Evolutionary conservation across 192 early-diverging fungal genomes (phyloP).

Genomic region (Gaertneriomyces sp.): DNA sequence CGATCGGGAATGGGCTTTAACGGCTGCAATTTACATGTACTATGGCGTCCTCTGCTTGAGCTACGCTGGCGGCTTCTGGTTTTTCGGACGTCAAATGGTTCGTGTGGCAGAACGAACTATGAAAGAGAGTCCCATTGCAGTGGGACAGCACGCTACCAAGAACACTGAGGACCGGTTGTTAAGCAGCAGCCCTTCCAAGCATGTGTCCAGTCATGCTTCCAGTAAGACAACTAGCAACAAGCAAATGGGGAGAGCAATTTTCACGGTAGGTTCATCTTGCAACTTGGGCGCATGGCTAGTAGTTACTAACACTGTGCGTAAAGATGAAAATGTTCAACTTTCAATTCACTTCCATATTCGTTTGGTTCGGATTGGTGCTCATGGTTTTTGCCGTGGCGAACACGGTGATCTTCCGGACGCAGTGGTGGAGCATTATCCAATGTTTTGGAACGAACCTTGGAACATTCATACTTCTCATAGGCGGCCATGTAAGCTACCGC

Average conservation of each 20-base stretch:
- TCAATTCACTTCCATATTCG: constrained; percentile 3
- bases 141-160: no score
- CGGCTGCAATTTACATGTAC: not conserved
- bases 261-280: not conserved
- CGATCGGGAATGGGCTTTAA: not conserved
- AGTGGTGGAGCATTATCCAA: constrained; percentile 2
- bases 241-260: constrained; percentile 5
- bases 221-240: no score
- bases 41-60: not conserved
- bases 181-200: no score
- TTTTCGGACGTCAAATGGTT: constrained; percentile 10
- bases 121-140: not conserved
- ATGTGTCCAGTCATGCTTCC: no score
- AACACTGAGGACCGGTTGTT: no score
- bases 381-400: not conserved
- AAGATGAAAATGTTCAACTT: constrained; percentile 14
- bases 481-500: constrained; percentile 6
- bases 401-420: constrained; percentile 4
- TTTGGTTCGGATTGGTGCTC: constrained; percentile 10
- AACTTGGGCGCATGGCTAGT: not conserved
- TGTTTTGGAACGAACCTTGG: constrained; percentile 1
- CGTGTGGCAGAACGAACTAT: constrained; percentile 1
- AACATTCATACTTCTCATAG: not conserved
- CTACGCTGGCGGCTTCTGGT: not conserved
- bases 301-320: not conserved